Percentiles rank a stretch among this genome's conserved stretches.
Evolutionary conservation across 352 stramenopile species (phyloP).

Genomic region (Thalassiosira livingstoniorum): DNA sequence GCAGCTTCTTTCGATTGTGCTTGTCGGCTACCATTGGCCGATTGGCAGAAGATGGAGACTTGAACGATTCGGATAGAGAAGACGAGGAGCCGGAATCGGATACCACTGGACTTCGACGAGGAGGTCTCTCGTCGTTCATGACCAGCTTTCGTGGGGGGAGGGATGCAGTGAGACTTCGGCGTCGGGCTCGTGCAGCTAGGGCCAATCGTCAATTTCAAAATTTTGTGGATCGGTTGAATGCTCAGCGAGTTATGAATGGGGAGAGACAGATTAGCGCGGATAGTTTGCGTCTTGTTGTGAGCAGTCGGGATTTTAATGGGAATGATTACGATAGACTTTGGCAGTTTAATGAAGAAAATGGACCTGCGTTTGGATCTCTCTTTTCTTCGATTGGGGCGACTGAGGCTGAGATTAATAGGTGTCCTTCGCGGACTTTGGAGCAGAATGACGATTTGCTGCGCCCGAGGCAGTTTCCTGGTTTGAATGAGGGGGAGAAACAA

Average conservation of each 20-base stretch:
- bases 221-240: constrained; percentile 53
- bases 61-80: constrained; percentile 12
- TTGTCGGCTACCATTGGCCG: background rate
- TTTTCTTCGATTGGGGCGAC: constrained; percentile 53
- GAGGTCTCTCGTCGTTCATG: constrained; percentile 4
- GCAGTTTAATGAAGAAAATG: constrained; percentile 57
- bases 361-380: constrained; percentile 47
- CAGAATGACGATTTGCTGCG: constrained; percentile 45
- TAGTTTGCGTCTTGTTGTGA: constrained; percentile 45
- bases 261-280: constrained; percentile 45
- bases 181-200: background rate
- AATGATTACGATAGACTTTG: constrained; percentile 64
- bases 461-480: background rate
- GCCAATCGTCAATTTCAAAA: constrained; percentile 40
- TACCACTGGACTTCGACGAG: background rate
- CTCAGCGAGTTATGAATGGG: constrained; percentile 41
- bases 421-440: constrained; percentile 47
- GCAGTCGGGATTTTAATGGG: constrained; percentile 47
- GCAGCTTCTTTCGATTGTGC: constrained; percentile 19
- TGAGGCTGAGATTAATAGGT: constrained; percentile 61
- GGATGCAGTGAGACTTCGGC: constrained; percentile 15
- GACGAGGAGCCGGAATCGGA: background rate
- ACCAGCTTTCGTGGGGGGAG: constrained; percentile 18
- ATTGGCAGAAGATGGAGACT: background rate
- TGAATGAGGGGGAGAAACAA: background rate